Evolutionary conservation across 2,329 filamentous ascomycete genomes (phyloP).

Genomic region (Ascochyta lentis): DNA sequence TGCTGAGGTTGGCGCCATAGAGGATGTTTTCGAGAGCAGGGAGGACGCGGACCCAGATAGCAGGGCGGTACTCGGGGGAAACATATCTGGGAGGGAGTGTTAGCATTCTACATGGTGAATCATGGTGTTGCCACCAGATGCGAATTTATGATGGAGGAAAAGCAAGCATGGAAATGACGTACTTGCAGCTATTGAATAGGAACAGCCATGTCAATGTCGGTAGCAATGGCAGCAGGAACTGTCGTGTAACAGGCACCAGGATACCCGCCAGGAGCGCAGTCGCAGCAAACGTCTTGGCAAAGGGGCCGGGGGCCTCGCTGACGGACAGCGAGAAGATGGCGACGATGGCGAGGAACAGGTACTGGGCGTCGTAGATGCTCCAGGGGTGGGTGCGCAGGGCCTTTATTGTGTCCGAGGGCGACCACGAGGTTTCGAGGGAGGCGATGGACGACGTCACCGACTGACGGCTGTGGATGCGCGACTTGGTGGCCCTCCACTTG

Average conservation of each 20-base stretch:
- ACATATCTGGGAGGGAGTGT: constrained; percentile 71
- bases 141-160: constrained; percentile 2
- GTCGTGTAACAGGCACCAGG: constrained; percentile 81
- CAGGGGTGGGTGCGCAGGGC: constrained; percentile 79
- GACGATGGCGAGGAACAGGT: constrained; percentile 74
- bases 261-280: constrained; percentile 72
- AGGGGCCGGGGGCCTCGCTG: constrained; percentile 77
- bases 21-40: constrained; percentile 95
- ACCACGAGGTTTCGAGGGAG: constrained; percentile 80
- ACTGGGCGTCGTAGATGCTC: constrained; percentile 84
- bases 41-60: constrained; percentile 94
- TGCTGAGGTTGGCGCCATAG: constrained; percentile 94
- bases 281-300: constrained; percentile 77
- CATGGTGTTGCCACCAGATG: constrained; percentile 8
- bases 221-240: constrained; percentile 89
- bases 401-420: constrained; percentile 76
- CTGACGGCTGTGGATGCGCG: constrained; percentile 70
- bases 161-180: constrained; percentile 54
- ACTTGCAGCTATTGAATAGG: constrained; percentile 94
- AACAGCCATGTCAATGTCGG: constrained; percentile 86
- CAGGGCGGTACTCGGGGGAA: constrained; percentile 83
- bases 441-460: constrained; percentile 76
- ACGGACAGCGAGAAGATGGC: constrained; percentile 84
- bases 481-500: constrained; percentile 65
- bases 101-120: constrained; percentile 17